phyloP scores from a whole-genome alignment of 2,329 filamentous ascomycete species.

The Elsinoe perseae region DNA sequence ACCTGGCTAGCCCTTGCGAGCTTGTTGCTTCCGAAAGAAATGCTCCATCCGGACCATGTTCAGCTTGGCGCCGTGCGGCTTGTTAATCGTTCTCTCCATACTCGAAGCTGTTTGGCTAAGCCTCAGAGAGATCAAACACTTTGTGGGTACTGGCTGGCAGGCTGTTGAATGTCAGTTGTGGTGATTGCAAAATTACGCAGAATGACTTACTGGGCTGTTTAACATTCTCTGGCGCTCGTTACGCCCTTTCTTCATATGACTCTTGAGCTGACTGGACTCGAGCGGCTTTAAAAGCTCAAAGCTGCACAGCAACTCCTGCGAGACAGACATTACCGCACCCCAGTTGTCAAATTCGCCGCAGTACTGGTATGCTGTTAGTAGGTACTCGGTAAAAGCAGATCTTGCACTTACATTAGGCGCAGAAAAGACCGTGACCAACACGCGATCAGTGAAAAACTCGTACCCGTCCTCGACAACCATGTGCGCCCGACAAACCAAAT shows the following conservation, averaged over 20 bases:
- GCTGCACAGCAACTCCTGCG: constrained; percentile 83
- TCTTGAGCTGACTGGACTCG: constrained; percentile 93
- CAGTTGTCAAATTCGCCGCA: constrained; percentile 99
- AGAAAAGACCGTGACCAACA: constrained; percentile 93
- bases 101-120: too few species aligned
- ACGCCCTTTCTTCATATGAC: constrained; percentile 95
- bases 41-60: too few species aligned
- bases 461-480: constrained; percentile 99
- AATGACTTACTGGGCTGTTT: constrained; percentile 77
- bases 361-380: constrained; percentile 53
- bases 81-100: too few species aligned
- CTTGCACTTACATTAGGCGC: constrained; percentile 81
- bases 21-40: too few species aligned
- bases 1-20: too few species aligned
- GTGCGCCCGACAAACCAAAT: constrained; percentile 91
- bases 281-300: constrained; percentile 95
- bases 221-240: constrained; percentile 92
- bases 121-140: too few species aligned
- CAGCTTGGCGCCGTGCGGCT: too few species aligned
- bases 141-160: constrained; percentile 44
- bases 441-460: constrained; percentile 94
- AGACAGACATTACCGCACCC: constrained; percentile 98
- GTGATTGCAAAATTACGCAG: neutral
- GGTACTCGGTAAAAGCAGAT: neutral
- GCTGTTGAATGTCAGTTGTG: constrained; percentile 30